Percentiles rank a stretch among this genome's conserved stretches.
Evolutionary conservation across 805 yeast species (phyloP).

Genomic region (Pichia sporocuriosa): DNA sequence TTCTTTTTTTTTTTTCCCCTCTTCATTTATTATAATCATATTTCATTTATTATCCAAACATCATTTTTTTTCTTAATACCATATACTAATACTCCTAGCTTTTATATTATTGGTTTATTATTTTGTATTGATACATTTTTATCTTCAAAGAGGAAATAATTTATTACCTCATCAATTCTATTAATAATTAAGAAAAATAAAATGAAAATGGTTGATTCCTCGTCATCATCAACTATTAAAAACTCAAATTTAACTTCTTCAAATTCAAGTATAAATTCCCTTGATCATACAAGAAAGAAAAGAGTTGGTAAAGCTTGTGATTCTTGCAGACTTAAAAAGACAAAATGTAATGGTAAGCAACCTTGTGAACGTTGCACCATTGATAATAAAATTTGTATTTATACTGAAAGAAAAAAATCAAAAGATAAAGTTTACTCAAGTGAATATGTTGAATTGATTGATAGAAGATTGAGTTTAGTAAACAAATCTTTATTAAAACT

Average conservation of each 20-base stretch:
- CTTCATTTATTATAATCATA: too few relatives aligned
- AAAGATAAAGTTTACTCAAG: slow-evolving; percentile 51
- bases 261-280: not conserved
- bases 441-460: slow-evolving; percentile 59
- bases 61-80: too few relatives aligned
- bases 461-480: slow-evolving; percentile 47
- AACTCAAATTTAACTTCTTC: not conserved
- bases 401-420: slow-evolving; percentile 47
- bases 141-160: too few relatives aligned
- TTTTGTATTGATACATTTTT: too few relatives aligned
- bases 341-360: slow-evolving; percentile 56
- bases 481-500: slow-evolving; percentile 43
- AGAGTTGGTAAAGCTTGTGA: slow-evolving; percentile 63
- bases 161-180: too few relatives aligned
- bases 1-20: too few relatives aligned
- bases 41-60: too few relatives aligned
- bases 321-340: slow-evolving; percentile 54
- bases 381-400: slow-evolving; percentile 54
- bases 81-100: too few relatives aligned
- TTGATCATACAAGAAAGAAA: slow-evolving; percentile 31
- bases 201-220: not conserved
- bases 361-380: slow-evolving; percentile 51
- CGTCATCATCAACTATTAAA: not conserved
- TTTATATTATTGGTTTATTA: too few relatives aligned
- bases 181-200: too few relatives aligned